Percentiles rank a stretch among this genome's conserved stretches.
Evolutionary conservation across 2,329 filamentous ascomycete genomes (phyloP).

Genomic region (Fusarium transvaalense): DNA sequence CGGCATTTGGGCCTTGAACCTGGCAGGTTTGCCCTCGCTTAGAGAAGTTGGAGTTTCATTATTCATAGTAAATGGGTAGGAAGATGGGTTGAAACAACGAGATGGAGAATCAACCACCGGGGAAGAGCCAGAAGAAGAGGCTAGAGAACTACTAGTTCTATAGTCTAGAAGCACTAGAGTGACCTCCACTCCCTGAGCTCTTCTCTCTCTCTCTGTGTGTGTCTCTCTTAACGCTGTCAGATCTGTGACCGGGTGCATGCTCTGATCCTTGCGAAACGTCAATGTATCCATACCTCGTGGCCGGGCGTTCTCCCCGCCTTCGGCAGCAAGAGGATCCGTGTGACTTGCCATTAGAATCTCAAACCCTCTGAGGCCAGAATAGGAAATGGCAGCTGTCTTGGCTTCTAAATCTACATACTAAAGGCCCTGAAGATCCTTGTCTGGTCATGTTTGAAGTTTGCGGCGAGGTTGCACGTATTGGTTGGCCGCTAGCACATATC

Average conservation of each 20-base stretch:
- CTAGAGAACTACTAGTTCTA: slow-evolving; percentile 2
- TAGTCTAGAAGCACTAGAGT: not conserved
- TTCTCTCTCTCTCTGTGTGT: no score
- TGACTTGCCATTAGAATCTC: slow-evolving; percentile 40
- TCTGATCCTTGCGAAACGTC: slow-evolving; percentile 31
- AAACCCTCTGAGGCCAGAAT: slow-evolving; percentile 24
- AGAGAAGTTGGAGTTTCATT: slow-evolving; percentile 37
- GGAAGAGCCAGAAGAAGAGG: slow-evolving; percentile 7
- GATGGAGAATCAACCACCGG: slow-evolving; percentile 29
- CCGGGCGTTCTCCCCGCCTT: slow-evolving; percentile 28
- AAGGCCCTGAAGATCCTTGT: slow-evolving; percentile 26
- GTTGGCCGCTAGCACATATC: slow-evolving; percentile 12
- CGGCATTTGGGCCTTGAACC: slow-evolving; percentile 23
- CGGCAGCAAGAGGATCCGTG: slow-evolving; percentile 36
- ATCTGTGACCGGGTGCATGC: slow-evolving; percentile 31
- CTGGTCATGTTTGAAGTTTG: slow-evolving; percentile 38
- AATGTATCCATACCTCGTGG: slow-evolving; percentile 28
- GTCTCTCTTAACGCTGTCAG: no score
- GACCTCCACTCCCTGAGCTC: no score
- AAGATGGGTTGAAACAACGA: slow-evolving; percentile 35
- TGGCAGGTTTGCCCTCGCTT: slow-evolving; percentile 33
- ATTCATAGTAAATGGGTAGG: slow-evolving; percentile 8
- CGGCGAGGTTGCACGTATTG: slow-evolving; percentile 27
- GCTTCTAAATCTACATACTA: slow-evolving; percentile 8
- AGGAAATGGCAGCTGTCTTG: slow-evolving; percentile 21